Percentiles rank a stretch among this genome's conserved stretches.
Conservation (phyloP, 2,329 filamentous ascomycete species). For the Fusarium dlaminii region DNA sequence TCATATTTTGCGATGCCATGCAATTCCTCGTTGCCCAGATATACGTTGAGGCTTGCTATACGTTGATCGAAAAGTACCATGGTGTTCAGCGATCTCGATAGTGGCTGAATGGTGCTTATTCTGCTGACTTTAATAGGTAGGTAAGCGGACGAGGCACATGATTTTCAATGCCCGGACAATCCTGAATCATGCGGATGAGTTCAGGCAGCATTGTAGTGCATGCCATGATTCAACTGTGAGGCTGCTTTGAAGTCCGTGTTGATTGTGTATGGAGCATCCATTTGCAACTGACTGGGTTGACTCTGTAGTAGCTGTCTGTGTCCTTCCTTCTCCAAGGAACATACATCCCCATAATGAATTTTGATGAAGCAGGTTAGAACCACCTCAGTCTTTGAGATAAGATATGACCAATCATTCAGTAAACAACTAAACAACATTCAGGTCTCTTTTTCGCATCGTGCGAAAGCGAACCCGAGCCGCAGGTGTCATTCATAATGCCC, state of each 20-base stretch:
- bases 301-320: background rate
- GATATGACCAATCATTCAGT: background rate
- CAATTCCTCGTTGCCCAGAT: background rate
- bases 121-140: background rate
- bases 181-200: background rate
- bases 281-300: background rate
- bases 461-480: conserved; percentile 1
- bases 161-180: background rate
- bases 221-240: background rate
- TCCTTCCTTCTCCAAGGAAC: background rate
- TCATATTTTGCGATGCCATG: conserved; percentile 6
- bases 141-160: conserved; percentile 8
- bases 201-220: background rate
- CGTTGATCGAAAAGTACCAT: background rate
- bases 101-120: conserved; percentile 3
- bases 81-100: conserved; percentile 11
- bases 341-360: conserved; percentile 5
- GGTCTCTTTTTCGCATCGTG: conserved; percentile 1
- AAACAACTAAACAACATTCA: background rate
- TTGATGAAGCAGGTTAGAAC: background rate
- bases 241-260: conserved; percentile 17
- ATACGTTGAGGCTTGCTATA: background rate
- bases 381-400: background rate
- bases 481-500: background rate
- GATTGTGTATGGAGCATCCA: background rate